Conservation (phyloP, 768 basidiomycete genomes). For the Rhodotorula taiwanensis region DNA sequence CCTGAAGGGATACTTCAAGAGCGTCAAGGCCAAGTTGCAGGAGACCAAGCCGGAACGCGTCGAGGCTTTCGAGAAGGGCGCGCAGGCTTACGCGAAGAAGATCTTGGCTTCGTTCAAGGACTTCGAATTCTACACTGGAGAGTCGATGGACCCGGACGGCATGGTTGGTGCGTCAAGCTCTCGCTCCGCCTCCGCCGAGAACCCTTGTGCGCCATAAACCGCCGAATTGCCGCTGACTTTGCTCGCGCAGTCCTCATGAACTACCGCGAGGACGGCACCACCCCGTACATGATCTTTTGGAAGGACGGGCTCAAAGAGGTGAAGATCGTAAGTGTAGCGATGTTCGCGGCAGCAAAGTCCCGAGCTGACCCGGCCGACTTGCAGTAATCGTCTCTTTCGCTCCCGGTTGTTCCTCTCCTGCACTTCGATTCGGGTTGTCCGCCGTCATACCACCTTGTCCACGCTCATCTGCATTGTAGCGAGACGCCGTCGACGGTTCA, state of each 20-base stretch:
- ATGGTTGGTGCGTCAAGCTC: slow-evolving; percentile 5
- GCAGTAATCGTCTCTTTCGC: background rate
- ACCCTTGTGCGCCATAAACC: too few species aligned
- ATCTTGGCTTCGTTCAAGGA: slow-evolving; percentile 83
- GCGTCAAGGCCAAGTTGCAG: slow-evolving; percentile 62
- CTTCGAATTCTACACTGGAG: slow-evolving; percentile 66
- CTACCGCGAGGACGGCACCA: slow-evolving; percentile 59
- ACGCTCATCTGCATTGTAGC: too few species aligned
- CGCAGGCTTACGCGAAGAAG: slow-evolving; percentile 72
- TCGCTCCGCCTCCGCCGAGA: too few species aligned
- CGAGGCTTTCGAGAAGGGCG: slow-evolving; percentile 71
- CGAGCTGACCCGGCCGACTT: background rate
- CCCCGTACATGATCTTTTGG: slow-evolving; percentile 25
- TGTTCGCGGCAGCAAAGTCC: too few species aligned
- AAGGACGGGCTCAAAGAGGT: slow-evolving; percentile 71
- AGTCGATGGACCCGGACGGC: slow-evolving; percentile 43
- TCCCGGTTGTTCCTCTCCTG: too few species aligned
- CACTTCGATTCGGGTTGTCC: too few species aligned
- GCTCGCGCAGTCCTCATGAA: slow-evolving; percentile 64
- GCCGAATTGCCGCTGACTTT: background rate
- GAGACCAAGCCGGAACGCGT: slow-evolving; percentile 58
- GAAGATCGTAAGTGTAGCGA: slow-evolving; percentile 26
- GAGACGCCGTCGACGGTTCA: too few species aligned
- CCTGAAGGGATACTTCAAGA: slow-evolving; percentile 83
- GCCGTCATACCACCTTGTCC: too few species aligned